These are phyloP conservation scores for Clavispora fructus DNA, from an alignment of 805 yeast species.

Conservation along the genomic window DNA sequence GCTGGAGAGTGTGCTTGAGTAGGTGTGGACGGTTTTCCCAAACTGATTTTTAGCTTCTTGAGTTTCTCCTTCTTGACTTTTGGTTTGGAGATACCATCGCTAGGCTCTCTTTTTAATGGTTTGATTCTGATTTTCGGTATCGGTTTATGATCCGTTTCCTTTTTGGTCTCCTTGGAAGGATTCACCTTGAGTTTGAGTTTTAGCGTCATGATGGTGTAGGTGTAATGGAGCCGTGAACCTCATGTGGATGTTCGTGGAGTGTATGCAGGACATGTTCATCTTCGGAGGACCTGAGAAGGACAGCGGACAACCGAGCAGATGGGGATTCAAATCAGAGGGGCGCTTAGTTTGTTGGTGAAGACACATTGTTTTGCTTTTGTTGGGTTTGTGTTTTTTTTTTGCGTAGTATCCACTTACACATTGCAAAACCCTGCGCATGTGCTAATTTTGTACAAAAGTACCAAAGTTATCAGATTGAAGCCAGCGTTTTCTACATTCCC, in stretches of 20 bases:
- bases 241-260: not conserved
- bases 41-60: slow-evolving; percentile 22
- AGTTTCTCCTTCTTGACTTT: slow-evolving; percentile 15
- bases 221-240: not conserved
- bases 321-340: too few species aligned
- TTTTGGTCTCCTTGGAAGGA: slow-evolving; percentile 4
- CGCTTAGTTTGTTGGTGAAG: too few species aligned
- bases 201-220: slow-evolving; percentile 15
- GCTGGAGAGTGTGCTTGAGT: not conserved
- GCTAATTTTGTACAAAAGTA: too few species aligned
- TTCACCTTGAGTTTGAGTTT: slow-evolving; percentile 19
- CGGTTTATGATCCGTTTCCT: slow-evolving; percentile 4
- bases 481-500: too few species aligned
- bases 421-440: too few species aligned
- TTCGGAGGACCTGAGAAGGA: too few species aligned
- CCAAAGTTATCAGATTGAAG: too few species aligned
- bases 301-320: too few species aligned
- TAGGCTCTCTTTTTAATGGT: slow-evolving; percentile 13
- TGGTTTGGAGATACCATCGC: slow-evolving; percentile 8
- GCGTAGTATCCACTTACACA: too few species aligned
- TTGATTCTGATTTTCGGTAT: slow-evolving; percentile 18
- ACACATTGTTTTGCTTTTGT: too few species aligned
- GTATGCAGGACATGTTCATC: not conserved
- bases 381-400: too few species aligned
- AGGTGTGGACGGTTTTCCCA: slow-evolving; percentile 9